Evolutionary conservation across 352 stramenopile species (phyloP).

Genomic region (Phytophthora meadii): DNA sequence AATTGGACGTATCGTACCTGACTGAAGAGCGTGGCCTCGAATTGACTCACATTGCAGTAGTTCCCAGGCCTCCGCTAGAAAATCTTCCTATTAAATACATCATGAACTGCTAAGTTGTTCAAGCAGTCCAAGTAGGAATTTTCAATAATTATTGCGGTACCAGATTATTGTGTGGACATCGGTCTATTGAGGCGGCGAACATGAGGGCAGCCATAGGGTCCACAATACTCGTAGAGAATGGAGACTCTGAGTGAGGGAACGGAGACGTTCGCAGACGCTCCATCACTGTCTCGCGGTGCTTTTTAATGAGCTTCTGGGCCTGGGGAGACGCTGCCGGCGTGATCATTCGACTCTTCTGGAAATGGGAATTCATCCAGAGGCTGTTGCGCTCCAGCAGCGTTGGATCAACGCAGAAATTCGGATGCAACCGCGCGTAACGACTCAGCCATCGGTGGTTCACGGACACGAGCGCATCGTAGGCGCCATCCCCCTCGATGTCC

Average conservation of each 20-base stretch:
- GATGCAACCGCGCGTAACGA: conserved; percentile 63
- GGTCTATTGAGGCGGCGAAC: conserved; percentile 64
- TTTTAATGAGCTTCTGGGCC: conserved; percentile 61
- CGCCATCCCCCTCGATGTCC: conserved; percentile 34
- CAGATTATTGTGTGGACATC: conserved; percentile 67
- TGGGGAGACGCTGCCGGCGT: conserved; percentile 63
- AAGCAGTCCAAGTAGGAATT: background rate
- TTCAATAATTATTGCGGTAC: conserved; percentile 27
- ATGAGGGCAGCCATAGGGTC: conserved; percentile 72
- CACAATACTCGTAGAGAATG: conserved; percentile 56
- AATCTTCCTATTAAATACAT: conserved; percentile 46
- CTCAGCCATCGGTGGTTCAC: conserved; percentile 75
- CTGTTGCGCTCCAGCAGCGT: conserved; percentile 70
- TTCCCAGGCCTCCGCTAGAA: conserved; percentile 63
- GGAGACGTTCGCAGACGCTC: conserved; percentile 46
- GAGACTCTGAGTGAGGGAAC: conserved; percentile 48
- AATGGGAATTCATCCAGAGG: conserved; percentile 85
- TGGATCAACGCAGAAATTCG: conserved; percentile 60
- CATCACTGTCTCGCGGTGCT: conserved; percentile 55
- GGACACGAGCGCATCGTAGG: conserved; percentile 59
- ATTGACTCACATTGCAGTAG: conserved; percentile 57
- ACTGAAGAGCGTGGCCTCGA: conserved; percentile 52
- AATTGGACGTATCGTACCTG: conserved; percentile 36
- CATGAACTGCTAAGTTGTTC: background rate
- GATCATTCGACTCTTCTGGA: conserved; percentile 81